phyloP scores from a whole-genome alignment of 345 rosid species.

The Syzygium aqueum region DNA sequence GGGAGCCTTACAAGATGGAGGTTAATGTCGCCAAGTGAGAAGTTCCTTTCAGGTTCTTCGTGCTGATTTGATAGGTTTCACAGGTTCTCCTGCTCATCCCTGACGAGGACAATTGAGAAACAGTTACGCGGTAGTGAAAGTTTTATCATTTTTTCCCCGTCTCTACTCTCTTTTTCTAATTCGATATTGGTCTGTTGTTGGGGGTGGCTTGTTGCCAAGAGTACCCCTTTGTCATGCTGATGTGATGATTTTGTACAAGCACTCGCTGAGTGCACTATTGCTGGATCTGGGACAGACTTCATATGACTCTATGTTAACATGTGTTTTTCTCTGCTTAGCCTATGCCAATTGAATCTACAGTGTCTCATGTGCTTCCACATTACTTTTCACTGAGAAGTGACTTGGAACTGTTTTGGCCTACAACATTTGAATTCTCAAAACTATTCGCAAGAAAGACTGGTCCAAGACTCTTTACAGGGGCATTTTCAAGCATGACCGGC shows the following conservation, averaged over 20 bases:
- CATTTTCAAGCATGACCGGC: not conserved
- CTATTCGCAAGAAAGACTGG: not conserved
- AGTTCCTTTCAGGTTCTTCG: not conserved
- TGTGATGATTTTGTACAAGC: not conserved
- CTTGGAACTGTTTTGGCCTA: not conserved
- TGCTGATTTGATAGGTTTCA: not conserved
- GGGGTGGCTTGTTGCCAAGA: not conserved
- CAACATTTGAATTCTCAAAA: not conserved
- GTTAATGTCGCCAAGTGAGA: slow-evolving; percentile 9
- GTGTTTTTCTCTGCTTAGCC: not conserved
- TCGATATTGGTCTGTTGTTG: not conserved
- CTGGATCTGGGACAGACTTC: slow-evolving; percentile 6
- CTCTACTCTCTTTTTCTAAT: not conserved
- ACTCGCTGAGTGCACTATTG: not conserved
- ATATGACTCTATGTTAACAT: not conserved
- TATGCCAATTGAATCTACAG: not conserved
- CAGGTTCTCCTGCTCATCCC: not conserved
- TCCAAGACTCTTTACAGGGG: not conserved
- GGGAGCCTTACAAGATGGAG: slow-evolving; percentile 61
- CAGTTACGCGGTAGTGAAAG: not conserved
- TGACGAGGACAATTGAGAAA: not conserved
- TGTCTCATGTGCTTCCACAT: not conserved
- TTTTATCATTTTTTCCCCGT: not conserved
- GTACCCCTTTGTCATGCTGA: slow-evolving; percentile 2
- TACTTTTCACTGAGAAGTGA: not conserved